A percentile compares a stretch with the other conserved stretches of the same genome.
Evolutionary conservation across 345 rosid genomes (phyloP).

Genomic region (Pugionium dolabratum): DNA sequence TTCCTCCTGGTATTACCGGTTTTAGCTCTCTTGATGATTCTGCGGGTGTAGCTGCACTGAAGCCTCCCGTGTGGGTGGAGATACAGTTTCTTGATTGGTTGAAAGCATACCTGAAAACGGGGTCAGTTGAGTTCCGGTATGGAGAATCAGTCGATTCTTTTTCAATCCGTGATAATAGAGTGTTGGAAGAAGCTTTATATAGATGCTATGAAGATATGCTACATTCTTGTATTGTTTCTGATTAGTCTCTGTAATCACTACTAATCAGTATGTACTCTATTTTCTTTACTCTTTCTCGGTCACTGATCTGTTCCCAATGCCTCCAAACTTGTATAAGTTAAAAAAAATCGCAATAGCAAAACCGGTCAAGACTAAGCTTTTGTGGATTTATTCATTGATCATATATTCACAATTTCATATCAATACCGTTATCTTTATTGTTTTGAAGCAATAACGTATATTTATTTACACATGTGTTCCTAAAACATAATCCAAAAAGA

Average conservation of each 20-base stretch:
- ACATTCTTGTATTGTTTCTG: constrained; percentile 34
- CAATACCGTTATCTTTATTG: no score
- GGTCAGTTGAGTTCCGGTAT: not conserved
- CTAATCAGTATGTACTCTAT: constrained; percentile 15
- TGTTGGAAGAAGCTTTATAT: constrained; percentile 30
- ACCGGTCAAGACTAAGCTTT: not conserved
- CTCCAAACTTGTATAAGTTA: not conserved
- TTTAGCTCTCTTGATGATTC: constrained; percentile 33
- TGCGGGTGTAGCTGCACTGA: constrained; percentile 16
- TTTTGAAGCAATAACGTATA: no score
- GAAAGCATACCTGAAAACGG: not conserved
- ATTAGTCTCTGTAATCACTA: constrained; percentile 6
- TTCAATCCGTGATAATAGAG: not conserved
- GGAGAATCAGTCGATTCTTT: constrained; percentile 27
- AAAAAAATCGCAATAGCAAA: not conserved
- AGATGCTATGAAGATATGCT: constrained; percentile 30
- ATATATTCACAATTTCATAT: no score
- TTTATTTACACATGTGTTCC: no score
- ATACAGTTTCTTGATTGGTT: constrained; percentile 22
- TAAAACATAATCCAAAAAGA: no score
- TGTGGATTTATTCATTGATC: not conserved
- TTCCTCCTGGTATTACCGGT: constrained; percentile 31
- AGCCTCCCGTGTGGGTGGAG: constrained; percentile 4
- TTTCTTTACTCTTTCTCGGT: constrained; percentile 12
- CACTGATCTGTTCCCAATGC: constrained; percentile 19